phyloP scores from a whole-genome alignment of 1,284 basidiomycete genomes.

The Ceratobasidium sp. region DNA sequence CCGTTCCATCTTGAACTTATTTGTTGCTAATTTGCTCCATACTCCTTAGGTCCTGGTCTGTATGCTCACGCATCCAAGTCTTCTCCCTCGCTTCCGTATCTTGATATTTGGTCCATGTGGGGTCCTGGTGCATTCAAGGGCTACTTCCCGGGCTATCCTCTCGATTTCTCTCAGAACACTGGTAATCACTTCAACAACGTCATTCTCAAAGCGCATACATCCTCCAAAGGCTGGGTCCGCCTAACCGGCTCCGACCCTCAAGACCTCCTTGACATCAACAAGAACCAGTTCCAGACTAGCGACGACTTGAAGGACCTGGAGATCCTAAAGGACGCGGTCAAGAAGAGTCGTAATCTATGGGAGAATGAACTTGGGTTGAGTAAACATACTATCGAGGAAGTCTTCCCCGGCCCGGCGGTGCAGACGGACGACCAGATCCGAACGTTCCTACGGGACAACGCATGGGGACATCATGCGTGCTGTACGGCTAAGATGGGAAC shows the following conservation, averaged over 20 bases:
- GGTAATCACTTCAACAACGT: conserved; percentile 32
- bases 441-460: conserved; percentile 23
- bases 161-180: conserved; percentile 15
- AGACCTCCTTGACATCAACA: conserved; percentile 44
- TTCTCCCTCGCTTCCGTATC: conserved; percentile 16
- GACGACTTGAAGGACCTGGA: conserved; percentile 40
- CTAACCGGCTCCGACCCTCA: conserved; percentile 38
- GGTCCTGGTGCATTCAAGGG: conserved; percentile 33
- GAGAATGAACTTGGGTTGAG: conserved; percentile 22
- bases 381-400: conserved; percentile 26
- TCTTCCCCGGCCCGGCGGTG: conserved; percentile 20
- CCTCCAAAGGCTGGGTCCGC: conserved; percentile 39
- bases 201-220: conserved; percentile 32
- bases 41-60: conserved; percentile 18
- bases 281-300: conserved; percentile 40
- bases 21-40: not conserved
- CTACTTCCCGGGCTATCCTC: conserved; percentile 22
- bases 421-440: conserved; percentile 31
- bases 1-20: not conserved
- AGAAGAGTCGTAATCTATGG: conserved; percentile 34
- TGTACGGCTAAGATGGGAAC: conserved; percentile 39
- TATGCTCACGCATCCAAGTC: conserved; percentile 39
- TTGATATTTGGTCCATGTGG: conserved; percentile 38
- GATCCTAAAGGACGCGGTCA: conserved; percentile 38
- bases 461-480: conserved; percentile 35